Base-by-base conservation (phyloP, 83 land plant species). In the Picea abies region DNA sequence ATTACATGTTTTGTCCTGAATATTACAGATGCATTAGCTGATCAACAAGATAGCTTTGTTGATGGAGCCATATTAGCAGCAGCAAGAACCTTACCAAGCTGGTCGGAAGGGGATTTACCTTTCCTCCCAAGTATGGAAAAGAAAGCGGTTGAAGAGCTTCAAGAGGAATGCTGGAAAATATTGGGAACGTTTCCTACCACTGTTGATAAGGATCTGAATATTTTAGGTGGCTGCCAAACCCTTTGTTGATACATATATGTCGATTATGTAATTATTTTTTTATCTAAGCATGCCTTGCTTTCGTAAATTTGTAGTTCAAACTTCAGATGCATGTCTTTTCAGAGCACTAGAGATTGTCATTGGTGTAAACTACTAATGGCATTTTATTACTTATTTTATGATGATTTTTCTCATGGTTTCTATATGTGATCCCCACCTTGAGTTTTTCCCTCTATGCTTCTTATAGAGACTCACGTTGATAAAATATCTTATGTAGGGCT, bases 11-110 rank as follows among this genome's bases (percentile, higher is more conserved):
- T 26, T 49, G 56, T 70, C 20, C 22, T 32, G 67, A 22, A 80
- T 65, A 32, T 25, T 47, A 22, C 84, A 91, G 91, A 82, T 77
- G 39, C 70, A 22, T 60, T 88, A 65, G 80, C 90, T 3, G 84
- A 68, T 62, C 86, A 66, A 62, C 88, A 81, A 79, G 94, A 93
- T 72, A 64, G 76, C 11, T 92, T 97, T 88, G 90, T 92, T 68
- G 98, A 97, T 85, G 99, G 99, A 73, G 95, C 98, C 29, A 91
- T 97, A 49, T 75, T 97, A 52, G 99, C 99, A 76, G 98, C 93
- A 65, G 99, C 97, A 75, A 87, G 99, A 78, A 88, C 90, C 41
- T 75, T 97, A 85, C 99, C 99, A 11, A 90, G 89, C 12, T 97
- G 99, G 99, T 92, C 94, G 20, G 99, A 97, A 80, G 86, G 88